These are phyloP conservation scores for Pyrenula aspistea DNA, from an alignment of 495 filamentous ascomycete genomes.

Conservation along the genomic window DNA sequence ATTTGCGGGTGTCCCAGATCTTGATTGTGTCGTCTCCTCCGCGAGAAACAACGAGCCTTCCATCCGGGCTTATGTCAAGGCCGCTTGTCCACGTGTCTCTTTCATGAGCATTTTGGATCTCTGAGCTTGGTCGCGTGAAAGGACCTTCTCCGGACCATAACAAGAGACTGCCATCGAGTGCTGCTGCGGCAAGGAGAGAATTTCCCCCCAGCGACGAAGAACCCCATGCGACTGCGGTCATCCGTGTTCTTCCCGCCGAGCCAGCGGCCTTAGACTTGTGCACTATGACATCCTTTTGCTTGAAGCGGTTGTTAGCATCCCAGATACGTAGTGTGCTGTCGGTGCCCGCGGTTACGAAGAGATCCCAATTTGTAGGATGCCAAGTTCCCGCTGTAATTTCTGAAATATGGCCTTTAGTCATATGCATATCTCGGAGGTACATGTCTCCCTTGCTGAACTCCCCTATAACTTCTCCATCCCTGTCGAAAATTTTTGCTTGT, in stretches of 20 bases:
- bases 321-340: slow-evolving; percentile 94
- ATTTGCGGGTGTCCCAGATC: slow-evolving; percentile 94
- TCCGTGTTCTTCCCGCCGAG: slow-evolving; percentile 79
- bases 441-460: slow-evolving; percentile 96
- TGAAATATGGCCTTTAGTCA: slow-evolving; percentile 91
- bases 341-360: slow-evolving; percentile 80
- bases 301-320: slow-evolving; percentile 79
- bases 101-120: slow-evolving; percentile 75
- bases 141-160: slow-evolving; percentile 89
- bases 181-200: slow-evolving; percentile 74
- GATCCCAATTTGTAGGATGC: slow-evolving; percentile 70
- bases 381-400: slow-evolving; percentile 80
- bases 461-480: slow-evolving; percentile 73
- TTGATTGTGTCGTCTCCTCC: slow-evolving; percentile 83
- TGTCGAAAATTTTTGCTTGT: slow-evolving; percentile 77
- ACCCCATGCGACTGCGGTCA: slow-evolving; percentile 91
- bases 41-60: slow-evolving; percentile 74
- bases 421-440: slow-evolving; percentile 92
- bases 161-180: slow-evolving; percentile 79
- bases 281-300: slow-evolving; percentile 85
- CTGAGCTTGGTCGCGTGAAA: slow-evolving; percentile 71
- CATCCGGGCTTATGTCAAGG: slow-evolving; percentile 83
- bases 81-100: slow-evolving; percentile 85
- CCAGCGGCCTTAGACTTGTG: slow-evolving; percentile 82
- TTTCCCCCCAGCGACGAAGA: slow-evolving; percentile 59